Evolutionary conservation across 2,329 filamentous ascomycete genomes (phyloP).

Genomic region (Kalmusia sp.): DNA sequence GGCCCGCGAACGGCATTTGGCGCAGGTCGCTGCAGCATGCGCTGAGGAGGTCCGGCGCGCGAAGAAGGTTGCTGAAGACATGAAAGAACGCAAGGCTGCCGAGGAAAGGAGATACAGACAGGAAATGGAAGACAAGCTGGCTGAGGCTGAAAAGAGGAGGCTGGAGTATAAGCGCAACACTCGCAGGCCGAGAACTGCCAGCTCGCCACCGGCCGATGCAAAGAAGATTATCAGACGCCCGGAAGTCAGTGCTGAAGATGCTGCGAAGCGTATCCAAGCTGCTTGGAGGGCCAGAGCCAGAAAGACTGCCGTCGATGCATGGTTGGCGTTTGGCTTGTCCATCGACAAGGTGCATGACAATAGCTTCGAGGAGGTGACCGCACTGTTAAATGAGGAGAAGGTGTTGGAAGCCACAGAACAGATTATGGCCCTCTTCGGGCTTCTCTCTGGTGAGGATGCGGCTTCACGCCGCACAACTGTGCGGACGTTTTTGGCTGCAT

Average conservation of each 20-base stretch:
- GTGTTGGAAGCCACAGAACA: slow-evolving; percentile 71
- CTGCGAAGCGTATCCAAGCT: slow-evolving; percentile 71
- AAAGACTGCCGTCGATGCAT: slow-evolving; percentile 68
- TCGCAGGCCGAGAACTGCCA: slow-evolving; percentile 66
- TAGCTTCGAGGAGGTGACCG: slow-evolving; percentile 76
- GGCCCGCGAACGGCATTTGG: slow-evolving; percentile 79
- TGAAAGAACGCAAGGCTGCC: slow-evolving; percentile 80
- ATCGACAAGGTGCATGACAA: slow-evolving; percentile 74
- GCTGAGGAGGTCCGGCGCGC: slow-evolving; percentile 84
- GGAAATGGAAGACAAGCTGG: slow-evolving; percentile 81
- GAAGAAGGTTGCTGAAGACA: slow-evolving; percentile 81
- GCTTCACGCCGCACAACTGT: slow-evolving; percentile 70
- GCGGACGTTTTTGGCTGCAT: slow-evolving; percentile 80
- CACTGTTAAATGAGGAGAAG: slow-evolving; percentile 70
- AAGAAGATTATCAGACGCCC: slow-evolving; percentile 38
- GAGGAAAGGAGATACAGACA: slow-evolving; percentile 72
- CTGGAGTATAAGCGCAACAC: slow-evolving; percentile 59
- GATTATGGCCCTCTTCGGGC: slow-evolving; percentile 72
- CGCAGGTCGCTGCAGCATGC: slow-evolving; percentile 80
- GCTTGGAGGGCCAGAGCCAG: slow-evolving; percentile 71
- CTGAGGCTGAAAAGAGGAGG: slow-evolving; percentile 76
- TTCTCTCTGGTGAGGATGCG: slow-evolving; percentile 65
- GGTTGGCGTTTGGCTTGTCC: slow-evolving; percentile 70
- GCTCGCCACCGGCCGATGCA: slow-evolving; percentile 56
- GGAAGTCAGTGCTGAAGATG: slow-evolving; percentile 64